These are phyloP conservation scores for Bacterosira constricta DNA, from an alignment of 108 stramenopile genomes.

Conservation along the genomic window DNA sequence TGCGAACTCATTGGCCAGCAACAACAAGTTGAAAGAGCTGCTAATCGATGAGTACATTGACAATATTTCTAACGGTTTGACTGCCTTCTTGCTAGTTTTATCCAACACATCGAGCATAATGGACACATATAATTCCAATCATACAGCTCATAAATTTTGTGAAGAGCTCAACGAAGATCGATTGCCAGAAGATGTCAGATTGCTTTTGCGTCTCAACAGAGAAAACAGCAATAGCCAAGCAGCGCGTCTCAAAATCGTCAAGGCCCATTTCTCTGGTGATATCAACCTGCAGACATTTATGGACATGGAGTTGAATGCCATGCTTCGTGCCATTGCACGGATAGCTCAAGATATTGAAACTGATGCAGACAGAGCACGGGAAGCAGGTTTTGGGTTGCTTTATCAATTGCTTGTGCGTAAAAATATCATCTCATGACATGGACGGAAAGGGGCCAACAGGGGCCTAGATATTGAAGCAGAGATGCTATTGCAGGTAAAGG, in stretches of 20 bases:
- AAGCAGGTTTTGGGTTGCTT: too few species aligned
- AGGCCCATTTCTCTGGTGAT: background rate
- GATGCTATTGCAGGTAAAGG: too few species aligned
- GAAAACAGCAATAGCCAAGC: background rate
- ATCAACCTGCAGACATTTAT: background rate
- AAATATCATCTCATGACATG: too few species aligned
- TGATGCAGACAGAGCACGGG: background rate
- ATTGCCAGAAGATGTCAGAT: background rate
- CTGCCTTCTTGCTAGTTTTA: too few species aligned
- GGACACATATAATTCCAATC: background rate
- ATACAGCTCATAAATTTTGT: background rate
- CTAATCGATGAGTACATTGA: too few species aligned
- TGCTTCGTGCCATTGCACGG: background rate
- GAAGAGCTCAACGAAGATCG: background rate
- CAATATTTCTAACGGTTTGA: too few species aligned
- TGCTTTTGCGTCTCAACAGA: background rate
- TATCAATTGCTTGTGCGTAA: too few species aligned
- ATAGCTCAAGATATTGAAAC: background rate
- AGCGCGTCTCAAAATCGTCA: background rate
- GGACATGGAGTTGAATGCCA: background rate
- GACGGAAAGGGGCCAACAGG: too few species aligned
- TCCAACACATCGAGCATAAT: background rate
- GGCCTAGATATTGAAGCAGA: too few species aligned
- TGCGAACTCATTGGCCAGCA: too few species aligned
- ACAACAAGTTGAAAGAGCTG: too few species aligned